Evolutionary conservation across 2,329 filamentous ascomycete species (phyloP).

Genomic region (Epichloe elymi): DNA sequence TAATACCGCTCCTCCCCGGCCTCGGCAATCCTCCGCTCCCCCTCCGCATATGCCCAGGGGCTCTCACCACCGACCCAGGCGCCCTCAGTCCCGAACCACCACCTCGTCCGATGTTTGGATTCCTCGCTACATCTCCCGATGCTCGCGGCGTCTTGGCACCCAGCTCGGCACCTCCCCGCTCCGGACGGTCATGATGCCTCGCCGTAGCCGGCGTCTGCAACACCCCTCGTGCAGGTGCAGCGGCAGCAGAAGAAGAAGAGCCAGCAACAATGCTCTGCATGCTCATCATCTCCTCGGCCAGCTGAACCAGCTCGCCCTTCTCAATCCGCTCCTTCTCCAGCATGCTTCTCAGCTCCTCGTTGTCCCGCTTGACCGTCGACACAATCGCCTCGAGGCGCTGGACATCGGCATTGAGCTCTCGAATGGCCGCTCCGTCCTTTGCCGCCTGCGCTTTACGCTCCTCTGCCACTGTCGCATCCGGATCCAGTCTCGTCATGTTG

Average conservation of each 20-base stretch:
- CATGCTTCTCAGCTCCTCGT: slow-evolving; percentile 48
- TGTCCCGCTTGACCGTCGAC: slow-evolving; percentile 54
- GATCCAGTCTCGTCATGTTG: slow-evolving; percentile 47
- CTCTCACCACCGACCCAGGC: slow-evolving; percentile 36
- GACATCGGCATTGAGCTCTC: slow-evolving; percentile 59
- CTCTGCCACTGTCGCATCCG: slow-evolving; percentile 30
- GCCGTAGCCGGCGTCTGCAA: slow-evolving; percentile 2
- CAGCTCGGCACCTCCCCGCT: neutral
- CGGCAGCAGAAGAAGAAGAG: slow-evolving; percentile 4
- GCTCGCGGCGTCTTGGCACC: slow-evolving; percentile 26
- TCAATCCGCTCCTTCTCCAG: slow-evolving; percentile 66
- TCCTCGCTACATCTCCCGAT: slow-evolving; percentile 38
- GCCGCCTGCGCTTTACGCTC: slow-evolving; percentile 45
- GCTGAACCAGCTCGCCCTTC: slow-evolving; percentile 69
- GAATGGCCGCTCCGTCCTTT: slow-evolving; percentile 52
- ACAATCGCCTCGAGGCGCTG: slow-evolving; percentile 64
- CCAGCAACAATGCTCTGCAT: slow-evolving; percentile 39
- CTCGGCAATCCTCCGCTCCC: slow-evolving; percentile 33
- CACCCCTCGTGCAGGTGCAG: slow-evolving; percentile 8
- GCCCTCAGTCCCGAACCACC: slow-evolving; percentile 47
- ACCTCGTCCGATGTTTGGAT: slow-evolving; percentile 8
- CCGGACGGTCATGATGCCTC: neutral
- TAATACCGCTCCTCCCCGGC: slow-evolving; percentile 54
- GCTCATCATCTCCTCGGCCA: slow-evolving; percentile 73
- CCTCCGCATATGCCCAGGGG: slow-evolving; percentile 32